These are phyloP conservation scores for Calocera cornea DNA, from an alignment of 768 basidiomycete genomes.

Conservation along the genomic window DNA sequence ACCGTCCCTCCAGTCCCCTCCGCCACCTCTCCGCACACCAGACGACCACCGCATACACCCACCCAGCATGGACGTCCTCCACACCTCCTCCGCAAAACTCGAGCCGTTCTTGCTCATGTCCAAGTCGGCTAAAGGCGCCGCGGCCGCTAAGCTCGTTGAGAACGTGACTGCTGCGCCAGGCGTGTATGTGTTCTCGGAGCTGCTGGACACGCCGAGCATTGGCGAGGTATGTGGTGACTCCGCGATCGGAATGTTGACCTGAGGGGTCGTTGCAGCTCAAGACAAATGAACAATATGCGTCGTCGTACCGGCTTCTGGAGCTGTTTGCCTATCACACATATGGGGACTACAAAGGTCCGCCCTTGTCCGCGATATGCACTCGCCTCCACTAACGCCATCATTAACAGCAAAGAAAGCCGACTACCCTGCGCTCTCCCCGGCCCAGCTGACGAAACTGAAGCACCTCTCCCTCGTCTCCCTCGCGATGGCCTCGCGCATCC, in stretches of 20 bases:
- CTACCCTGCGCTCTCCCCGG: conserved; percentile 52
- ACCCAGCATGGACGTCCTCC: background rate
- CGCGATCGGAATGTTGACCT: background rate
- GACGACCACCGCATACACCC: background rate
- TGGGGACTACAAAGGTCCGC: conserved; percentile 63
- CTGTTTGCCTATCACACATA: conserved; percentile 87
- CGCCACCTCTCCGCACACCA: background rate
- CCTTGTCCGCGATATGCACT: background rate
- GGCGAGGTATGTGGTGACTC: conserved; percentile 47
- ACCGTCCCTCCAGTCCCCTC: background rate
- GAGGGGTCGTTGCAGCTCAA: conserved; percentile 38
- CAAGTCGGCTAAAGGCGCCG: conserved; percentile 82
- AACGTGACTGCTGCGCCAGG: conserved; percentile 82
- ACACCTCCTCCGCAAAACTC: conserved; percentile 44
- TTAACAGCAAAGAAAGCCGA: conserved; percentile 47
- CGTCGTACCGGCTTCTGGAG: conserved; percentile 53
- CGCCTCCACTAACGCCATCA: conserved; percentile 3
- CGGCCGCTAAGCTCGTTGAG: conserved; percentile 74
- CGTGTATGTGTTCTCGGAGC: conserved; percentile 82
- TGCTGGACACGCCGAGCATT: conserved; percentile 70
- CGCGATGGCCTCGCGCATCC: conserved; percentile 60
- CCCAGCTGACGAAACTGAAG: conserved; percentile 78
- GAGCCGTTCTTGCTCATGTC: conserved; percentile 88
- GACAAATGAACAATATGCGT: conserved; percentile 47
- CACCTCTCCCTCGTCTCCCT: conserved; percentile 84